These are phyloP conservation scores for Rhamnella rubrinervis DNA, from an alignment of 331 rosid genomes.

Conservation along the genomic window DNA sequence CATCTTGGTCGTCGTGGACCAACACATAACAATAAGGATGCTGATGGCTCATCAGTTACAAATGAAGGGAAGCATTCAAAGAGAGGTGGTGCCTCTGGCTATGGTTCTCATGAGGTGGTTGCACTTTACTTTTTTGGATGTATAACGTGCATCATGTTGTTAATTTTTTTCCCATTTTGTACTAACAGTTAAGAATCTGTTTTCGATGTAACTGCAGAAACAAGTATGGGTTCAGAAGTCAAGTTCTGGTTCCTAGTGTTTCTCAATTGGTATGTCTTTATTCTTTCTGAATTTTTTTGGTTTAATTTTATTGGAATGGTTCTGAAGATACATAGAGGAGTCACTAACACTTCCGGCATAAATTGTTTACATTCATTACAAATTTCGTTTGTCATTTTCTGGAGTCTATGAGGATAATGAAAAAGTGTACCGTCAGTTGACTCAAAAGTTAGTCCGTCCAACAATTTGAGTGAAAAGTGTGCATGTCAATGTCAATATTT, in stretches of 20 bases:
- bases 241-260: constrained; percentile 66
- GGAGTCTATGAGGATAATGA: no score
- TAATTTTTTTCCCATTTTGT: constrained; percentile 4
- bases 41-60: constrained; percentile 41
- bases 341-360: not conserved
- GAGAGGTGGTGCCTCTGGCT: constrained; percentile 53
- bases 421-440: no score
- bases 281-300: not conserved
- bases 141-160: constrained; percentile 1
- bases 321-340: not conserved
- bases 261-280: constrained; percentile 38
- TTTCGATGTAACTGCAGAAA: constrained; percentile 56
- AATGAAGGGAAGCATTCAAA: constrained; percentile 67
- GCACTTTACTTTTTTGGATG: constrained; percentile 12
- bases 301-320: not conserved
- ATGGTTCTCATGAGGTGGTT: constrained; percentile 70
- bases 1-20: constrained; percentile 63
- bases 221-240: constrained; percentile 96
- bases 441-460: no score
- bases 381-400: no score
- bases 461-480: no score
- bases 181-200: constrained; percentile 12
- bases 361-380: no score
- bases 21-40: constrained; percentile 50
- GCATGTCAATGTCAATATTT: no score